Base-by-base conservation (phyloP, 73 alveolate genomes). In the Urostyla sp. region DNA sequence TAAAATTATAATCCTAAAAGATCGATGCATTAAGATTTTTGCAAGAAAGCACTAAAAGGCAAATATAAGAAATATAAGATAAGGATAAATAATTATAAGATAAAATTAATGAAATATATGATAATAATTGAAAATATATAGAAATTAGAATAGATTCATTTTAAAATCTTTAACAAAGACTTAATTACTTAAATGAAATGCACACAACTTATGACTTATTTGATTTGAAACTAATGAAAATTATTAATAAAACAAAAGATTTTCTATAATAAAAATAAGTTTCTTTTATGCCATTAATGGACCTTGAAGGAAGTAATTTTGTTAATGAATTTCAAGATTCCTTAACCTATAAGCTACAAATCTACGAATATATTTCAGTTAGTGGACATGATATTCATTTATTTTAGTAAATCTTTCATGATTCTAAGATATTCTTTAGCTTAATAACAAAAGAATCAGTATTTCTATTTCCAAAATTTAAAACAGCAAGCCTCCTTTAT, bases 191-290 rank as follows among this genome's bases (percentile, higher is more conserved):
- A 43, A 3, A 40, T 6, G 13, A 23, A 21, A 13, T 43, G 24
- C 37, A 36, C 7, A 7, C 44, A 20, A 60, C 37, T 63, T 63
- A 63, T 63, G 79, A 63, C 44, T 63, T 63, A 43, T 63, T 63
- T 13, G 79, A 63, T 3, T 43, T 63, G 79, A 63, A 63, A 63
- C 37, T 63, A 60, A 34, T 63, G 4, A 63, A 63, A 40, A 24
- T 63, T 16, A 63, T 63, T 21, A 60, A 63, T 35, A 63, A 63
- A 40, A 43, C 79, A 27, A 34, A 23, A 38, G 37, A 20, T 3
- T 40, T 63, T 4, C 3, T 63, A 32, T 43, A 37, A 40, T 43
- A 36, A 43, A 40, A 43, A 43, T 57, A 63, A 21, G 24, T 63
- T 7, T 21, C 58, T 16, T 8, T 13, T 13, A 23, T 63, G 2